These are phyloP conservation scores for Helianthus tuberosus DNA, from an alignment of 129 eudicot genomes.

Conservation along the genomic window DNA sequence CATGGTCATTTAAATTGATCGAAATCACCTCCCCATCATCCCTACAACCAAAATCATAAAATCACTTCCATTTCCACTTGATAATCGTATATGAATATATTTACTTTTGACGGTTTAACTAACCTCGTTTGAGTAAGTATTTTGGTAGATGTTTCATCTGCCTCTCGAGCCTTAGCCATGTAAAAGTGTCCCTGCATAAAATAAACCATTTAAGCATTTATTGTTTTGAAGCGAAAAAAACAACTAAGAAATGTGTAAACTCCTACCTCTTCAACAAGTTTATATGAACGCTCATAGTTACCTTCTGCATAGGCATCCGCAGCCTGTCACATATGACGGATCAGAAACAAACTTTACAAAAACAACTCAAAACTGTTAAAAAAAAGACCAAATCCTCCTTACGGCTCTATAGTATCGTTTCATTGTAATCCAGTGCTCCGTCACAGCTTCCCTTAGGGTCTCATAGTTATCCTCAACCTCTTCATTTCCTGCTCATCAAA, in stretches of 20 bases:
- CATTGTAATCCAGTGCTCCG: slow-evolving; percentile 59
- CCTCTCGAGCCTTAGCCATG: slow-evolving; percentile 69
- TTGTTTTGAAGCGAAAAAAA: neutral
- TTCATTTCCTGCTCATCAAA: slow-evolving; percentile 41
- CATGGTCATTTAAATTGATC: slow-evolving; percentile 45
- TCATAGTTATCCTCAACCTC: slow-evolving; percentile 50
- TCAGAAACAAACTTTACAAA: slow-evolving; percentile 12
- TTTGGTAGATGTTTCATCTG: slow-evolving; percentile 59
- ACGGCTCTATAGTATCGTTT: slow-evolving; percentile 77
- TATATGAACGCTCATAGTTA: slow-evolving; percentile 41
- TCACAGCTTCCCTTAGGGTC: slow-evolving; percentile 54
- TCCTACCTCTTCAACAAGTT: slow-evolving; percentile 52
- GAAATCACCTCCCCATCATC: slow-evolving; percentile 49
- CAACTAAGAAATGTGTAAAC: neutral
- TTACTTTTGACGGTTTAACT: slow-evolving; percentile 19
- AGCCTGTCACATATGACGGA: slow-evolving; percentile 51
- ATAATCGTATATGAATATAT: too few species aligned
- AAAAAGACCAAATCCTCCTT: slow-evolving; percentile 26
- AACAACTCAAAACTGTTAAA: neutral
- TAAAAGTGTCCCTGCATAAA: slow-evolving; percentile 66
- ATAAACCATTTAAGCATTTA: slow-evolving; percentile 6
- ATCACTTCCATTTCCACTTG: neutral
- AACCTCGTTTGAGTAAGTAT: slow-evolving; percentile 63
- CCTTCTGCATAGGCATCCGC: slow-evolving; percentile 58
- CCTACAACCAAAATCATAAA: slow-evolving; percentile 39